Evolutionary conservation across 164 flowering plant genomes (phyloP).

Genomic region (grape (Vitis vinifera)): ASM3070453v1 NC_081806.1:885501-886000

Average conservation of each 20-base stretch:
- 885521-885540: constrained; percentile 45
- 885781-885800: constrained; percentile 95
- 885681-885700: constrained; percentile 66
- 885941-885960: constrained; percentile 71
- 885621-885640: constrained; percentile 81
- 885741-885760: constrained; percentile 23
- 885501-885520: constrained; percentile 52
- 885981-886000: constrained; percentile 72
- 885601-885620: constrained; percentile 65
- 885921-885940: constrained; percentile 89
- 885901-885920: constrained; percentile 89
- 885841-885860: constrained; percentile 78
- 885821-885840: constrained; percentile 19
- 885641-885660: constrained; percentile 53
- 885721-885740: constrained; percentile 21
- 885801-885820: constrained; percentile 56
- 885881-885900: constrained; percentile 81
- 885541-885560: constrained; percentile 64
- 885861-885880: constrained; percentile 93
- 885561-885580: constrained; percentile 85
- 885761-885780: constrained; percentile 32
- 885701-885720: constrained; percentile 62
- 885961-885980: constrained; percentile 92
- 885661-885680: constrained; percentile 45
- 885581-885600: constrained; percentile 94